Evolutionary conservation across 2,329 filamentous ascomycete genomes (phyloP).

Genomic region (Penicillium hesseltinei): DNA sequence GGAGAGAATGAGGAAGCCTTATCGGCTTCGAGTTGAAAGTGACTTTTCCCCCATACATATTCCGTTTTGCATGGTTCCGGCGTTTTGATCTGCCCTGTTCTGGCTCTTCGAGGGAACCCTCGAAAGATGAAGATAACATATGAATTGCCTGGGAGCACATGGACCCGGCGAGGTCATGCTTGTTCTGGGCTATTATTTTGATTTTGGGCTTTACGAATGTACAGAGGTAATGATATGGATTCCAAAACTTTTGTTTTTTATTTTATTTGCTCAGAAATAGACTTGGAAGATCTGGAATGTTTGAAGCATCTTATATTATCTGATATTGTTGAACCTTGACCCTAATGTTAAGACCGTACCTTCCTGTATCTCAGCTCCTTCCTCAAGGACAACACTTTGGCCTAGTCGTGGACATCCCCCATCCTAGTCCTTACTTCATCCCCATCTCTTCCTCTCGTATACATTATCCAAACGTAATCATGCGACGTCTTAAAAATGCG

Average conservation of each 20-base stretch:
- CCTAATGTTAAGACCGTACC: neutral
- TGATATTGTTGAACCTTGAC: neutral
- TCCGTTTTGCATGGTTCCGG: constrained; percentile 34
- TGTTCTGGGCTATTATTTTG: constrained; percentile 5
- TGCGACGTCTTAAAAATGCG: constrained; percentile 14
- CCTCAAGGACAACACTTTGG: neutral
- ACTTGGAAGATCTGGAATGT: constrained; percentile 29
- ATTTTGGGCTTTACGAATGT: constrained; percentile 25
- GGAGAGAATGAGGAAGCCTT: constrained; percentile 62
- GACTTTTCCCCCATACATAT: constrained; percentile 23
- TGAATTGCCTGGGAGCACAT: neutral
- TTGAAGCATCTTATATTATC: neutral
- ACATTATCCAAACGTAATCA: constrained; percentile 9
- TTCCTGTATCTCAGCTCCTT: constrained; percentile 1
- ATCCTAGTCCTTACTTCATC: constrained; percentile 5
- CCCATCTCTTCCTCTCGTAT: constrained; percentile 4
- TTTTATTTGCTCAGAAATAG: constrained; percentile 15
- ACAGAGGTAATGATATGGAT: constrained; percentile 32
- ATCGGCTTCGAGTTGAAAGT: constrained; percentile 11
- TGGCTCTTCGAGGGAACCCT: constrained; percentile 5
- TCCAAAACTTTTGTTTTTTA: constrained; percentile 19
- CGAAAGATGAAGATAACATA: neutral
- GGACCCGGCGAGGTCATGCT: constrained; percentile 7
- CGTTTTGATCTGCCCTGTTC: constrained; percentile 27
- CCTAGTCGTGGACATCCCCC: neutral